Evolutionary conservation across 352 stramenopile species (phyloP).

Genomic region (Globisporangium nodosum): DNA sequence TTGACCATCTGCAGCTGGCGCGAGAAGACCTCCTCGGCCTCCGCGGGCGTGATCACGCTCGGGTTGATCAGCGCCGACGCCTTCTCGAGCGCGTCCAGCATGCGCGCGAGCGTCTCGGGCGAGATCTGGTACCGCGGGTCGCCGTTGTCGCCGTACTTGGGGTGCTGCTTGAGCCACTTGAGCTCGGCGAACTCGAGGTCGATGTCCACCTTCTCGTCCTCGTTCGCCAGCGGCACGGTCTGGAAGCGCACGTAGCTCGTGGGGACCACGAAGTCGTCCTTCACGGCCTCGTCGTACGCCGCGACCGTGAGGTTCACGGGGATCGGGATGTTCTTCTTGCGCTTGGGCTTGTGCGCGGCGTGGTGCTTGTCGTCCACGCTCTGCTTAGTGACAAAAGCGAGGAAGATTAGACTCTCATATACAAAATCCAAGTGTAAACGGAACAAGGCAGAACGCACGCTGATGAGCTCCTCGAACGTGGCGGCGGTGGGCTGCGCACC

Average conservation of each 20-base stretch:
- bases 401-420: neutral
- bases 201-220: slow-evolving; percentile 56
- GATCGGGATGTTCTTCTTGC: slow-evolving; percentile 85
- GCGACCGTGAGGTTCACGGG: slow-evolving; percentile 66
- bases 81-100: slow-evolving; percentile 88
- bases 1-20: slow-evolving; percentile 56
- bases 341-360: slow-evolving; percentile 31
- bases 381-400: slow-evolving; percentile 17
- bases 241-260: slow-evolving; percentile 84
- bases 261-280: slow-evolving; percentile 62
- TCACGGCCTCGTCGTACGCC: slow-evolving; percentile 63
- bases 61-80: slow-evolving; percentile 75
- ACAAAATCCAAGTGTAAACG: neutral
- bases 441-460: slow-evolving; percentile 23
- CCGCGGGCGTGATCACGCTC: slow-evolving; percentile 60
- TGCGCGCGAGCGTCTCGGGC: slow-evolving; percentile 56
- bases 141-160: slow-evolving; percentile 76
- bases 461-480: slow-evolving; percentile 73
- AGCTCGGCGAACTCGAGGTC: slow-evolving; percentile 84
- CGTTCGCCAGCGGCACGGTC: slow-evolving; percentile 34
- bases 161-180: slow-evolving; percentile 79
- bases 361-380: slow-evolving; percentile 51
- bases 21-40: slow-evolving; percentile 73
- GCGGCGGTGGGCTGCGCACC: slow-evolving; percentile 26
- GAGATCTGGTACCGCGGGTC: slow-evolving; percentile 78